These are phyloP conservation scores for Aspergillus bombycis DNA, from an alignment of 2,329 filamentous ascomycete species.

Conservation along the genomic window DNA sequence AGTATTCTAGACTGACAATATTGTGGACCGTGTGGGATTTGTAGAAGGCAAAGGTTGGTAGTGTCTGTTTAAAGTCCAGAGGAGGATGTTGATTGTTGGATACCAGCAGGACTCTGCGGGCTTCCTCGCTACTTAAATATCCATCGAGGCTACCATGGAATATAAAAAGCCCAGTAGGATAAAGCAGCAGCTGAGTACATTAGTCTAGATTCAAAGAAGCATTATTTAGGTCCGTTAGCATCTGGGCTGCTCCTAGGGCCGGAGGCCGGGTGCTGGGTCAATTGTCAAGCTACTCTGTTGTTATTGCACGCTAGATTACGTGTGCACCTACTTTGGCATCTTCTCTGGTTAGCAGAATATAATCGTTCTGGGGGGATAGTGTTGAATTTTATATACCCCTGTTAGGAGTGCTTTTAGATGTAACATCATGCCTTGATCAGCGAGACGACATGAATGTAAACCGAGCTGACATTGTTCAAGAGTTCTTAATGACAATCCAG, in stretches of 20 bases:
- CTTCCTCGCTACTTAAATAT: background rate
- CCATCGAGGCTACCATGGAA: background rate
- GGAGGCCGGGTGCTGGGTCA: background rate
- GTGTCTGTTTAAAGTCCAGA: background rate
- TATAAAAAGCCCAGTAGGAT: background rate
- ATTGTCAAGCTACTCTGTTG: background rate
- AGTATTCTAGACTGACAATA: background rate
- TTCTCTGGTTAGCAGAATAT: background rate
- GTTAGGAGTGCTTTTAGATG: background rate
- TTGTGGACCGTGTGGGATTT: background rate
- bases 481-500: background rate
- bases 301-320: background rate
- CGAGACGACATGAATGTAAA: background rate
- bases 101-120: background rate
- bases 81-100: background rate
- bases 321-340: background rate
- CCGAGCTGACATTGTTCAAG: background rate
- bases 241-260: background rate
- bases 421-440: background rate
- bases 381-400: background rate
- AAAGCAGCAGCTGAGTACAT: background rate
- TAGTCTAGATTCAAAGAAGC: background rate
- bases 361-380: background rate
- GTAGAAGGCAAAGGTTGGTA: background rate
- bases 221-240: background rate